Evolutionary conservation across 2,329 filamentous ascomycete species (phyloP).

Genomic region (Verticillium zaregamsianum): DNA sequence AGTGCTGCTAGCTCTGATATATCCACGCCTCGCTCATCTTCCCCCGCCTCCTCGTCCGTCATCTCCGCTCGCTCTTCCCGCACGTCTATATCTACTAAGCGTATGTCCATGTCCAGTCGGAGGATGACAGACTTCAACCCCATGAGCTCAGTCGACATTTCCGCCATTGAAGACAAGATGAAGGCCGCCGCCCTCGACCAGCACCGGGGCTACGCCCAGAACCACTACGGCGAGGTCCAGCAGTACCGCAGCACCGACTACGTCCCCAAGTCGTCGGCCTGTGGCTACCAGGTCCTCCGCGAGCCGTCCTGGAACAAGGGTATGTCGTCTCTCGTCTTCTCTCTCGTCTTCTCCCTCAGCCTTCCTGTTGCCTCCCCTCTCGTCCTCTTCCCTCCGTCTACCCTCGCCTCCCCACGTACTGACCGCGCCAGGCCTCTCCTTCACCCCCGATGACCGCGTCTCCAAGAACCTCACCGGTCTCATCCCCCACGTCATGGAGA

Average conservation of each 20-base stretch:
- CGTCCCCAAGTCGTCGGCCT: slow-evolving; percentile 44
- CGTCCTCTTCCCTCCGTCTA: background rate
- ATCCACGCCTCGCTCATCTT: slow-evolving; percentile 50
- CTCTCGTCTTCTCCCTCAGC: slow-evolving; percentile 7
- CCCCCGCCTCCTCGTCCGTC: slow-evolving; percentile 42
- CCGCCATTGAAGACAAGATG: slow-evolving; percentile 55
- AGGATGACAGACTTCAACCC: slow-evolving; percentile 50
- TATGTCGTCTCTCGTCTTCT: slow-evolving; percentile 26
- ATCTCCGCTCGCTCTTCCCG: slow-evolving; percentile 43
- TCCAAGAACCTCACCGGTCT: slow-evolving; percentile 63
- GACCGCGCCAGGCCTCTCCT: slow-evolving; percentile 50
- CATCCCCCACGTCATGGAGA: slow-evolving; percentile 61
- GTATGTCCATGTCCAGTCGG: slow-evolving; percentile 45
- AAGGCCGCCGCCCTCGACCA: slow-evolving; percentile 57
- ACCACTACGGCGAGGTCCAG: slow-evolving; percentile 51
- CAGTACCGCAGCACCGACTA: slow-evolving; percentile 52
- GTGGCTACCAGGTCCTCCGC: slow-evolving; percentile 57
- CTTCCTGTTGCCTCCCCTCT: background rate
- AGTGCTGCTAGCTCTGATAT: slow-evolving; percentile 46
- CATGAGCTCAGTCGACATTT: slow-evolving; percentile 52
- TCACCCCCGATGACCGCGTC: slow-evolving; percentile 59
- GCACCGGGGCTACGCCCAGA: slow-evolving; percentile 55
- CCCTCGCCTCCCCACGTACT: slow-evolving; percentile 2
- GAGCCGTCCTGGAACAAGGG: slow-evolving; percentile 65
- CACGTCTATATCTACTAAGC: slow-evolving; percentile 48